Evolutionary conservation across 139 green algal genomes (phyloP).

Genomic region (Klebsormidium nitens): DNA sequence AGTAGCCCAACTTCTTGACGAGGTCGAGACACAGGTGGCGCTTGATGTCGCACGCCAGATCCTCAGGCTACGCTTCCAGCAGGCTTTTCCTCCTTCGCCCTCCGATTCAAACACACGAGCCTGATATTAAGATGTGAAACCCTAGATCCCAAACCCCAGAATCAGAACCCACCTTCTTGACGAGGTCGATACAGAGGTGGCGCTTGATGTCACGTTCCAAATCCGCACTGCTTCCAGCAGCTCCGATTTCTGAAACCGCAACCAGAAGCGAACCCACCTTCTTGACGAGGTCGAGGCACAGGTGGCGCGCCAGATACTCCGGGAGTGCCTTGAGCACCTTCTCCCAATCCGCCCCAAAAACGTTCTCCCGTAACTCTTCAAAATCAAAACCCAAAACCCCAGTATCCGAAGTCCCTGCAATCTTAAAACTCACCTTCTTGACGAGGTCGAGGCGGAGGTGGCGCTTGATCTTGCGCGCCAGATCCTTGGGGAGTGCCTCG

Average conservation of each 20-base stretch:
- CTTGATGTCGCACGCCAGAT: constrained; percentile 9
- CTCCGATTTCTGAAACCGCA: no score
- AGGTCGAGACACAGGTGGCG: constrained; percentile 8
- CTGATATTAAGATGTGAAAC: no score
- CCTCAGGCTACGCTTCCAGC: not conserved
- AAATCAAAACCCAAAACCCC: no score
- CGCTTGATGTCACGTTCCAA: constrained; percentile 6
- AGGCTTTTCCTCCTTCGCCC: no score
- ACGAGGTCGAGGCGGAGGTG: constrained; percentile 4
- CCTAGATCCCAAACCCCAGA: no score
- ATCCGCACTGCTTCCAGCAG: constrained; percentile 5
- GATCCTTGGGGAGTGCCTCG: constrained; percentile 1
- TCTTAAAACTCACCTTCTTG: not conserved
- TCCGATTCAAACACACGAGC: no score
- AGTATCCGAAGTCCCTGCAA: no score
- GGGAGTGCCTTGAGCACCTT: constrained; percentile 10
- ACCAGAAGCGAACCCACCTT: constrained; percentile 30
- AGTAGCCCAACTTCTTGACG: not conserved
- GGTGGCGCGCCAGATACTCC: constrained; percentile 14
- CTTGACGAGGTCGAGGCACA: constrained; percentile 26
- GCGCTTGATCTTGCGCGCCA: constrained; percentile 6
- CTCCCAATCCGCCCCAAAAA: no score
- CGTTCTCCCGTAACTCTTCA: no score
- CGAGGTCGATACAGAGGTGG: constrained; percentile 1
- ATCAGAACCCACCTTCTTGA: constrained; percentile 3